These are phyloP conservation scores for Trichoderma gracile DNA, from an alignment of 2,329 filamentous ascomycete genomes.

Conservation along the genomic window DNA sequence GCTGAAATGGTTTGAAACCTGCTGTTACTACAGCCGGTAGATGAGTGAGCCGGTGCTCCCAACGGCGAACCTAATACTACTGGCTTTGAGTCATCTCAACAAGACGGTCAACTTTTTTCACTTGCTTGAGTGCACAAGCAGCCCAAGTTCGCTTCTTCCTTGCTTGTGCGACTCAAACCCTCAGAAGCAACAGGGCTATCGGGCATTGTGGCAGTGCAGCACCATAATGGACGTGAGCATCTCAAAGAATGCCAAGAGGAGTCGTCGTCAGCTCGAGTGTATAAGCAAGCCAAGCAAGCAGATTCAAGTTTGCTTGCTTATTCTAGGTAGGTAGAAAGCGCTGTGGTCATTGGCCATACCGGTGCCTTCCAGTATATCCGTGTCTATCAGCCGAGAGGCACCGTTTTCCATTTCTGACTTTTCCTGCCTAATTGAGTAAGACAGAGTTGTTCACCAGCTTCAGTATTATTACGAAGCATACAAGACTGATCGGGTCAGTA, in stretches of 20 bases:
- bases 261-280: neutral
- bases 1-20: neutral
- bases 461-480: too few species aligned
- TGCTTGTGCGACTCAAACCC: neutral
- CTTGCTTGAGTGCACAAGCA: neutral
- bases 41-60: neutral
- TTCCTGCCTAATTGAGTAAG: too few species aligned
- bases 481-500: too few species aligned
- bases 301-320: too few species aligned
- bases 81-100: neutral
- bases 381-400: neutral
- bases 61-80: neutral
- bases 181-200: neutral
- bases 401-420: too few species aligned
- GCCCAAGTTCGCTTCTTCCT: neutral
- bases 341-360: too few species aligned
- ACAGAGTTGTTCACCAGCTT: too few species aligned
- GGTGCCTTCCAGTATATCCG: too few species aligned
- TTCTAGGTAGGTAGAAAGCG: too few species aligned
- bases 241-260: constrained; percentile 14
- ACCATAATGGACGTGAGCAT: neutral
- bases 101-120: neutral
- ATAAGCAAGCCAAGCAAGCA: too few species aligned
- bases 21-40: neutral
- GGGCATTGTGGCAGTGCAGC: neutral